Base-by-base conservation (phyloP, 2,329 filamentous ascomycete genomes). In the Fusarium armeniacum region DNA sequence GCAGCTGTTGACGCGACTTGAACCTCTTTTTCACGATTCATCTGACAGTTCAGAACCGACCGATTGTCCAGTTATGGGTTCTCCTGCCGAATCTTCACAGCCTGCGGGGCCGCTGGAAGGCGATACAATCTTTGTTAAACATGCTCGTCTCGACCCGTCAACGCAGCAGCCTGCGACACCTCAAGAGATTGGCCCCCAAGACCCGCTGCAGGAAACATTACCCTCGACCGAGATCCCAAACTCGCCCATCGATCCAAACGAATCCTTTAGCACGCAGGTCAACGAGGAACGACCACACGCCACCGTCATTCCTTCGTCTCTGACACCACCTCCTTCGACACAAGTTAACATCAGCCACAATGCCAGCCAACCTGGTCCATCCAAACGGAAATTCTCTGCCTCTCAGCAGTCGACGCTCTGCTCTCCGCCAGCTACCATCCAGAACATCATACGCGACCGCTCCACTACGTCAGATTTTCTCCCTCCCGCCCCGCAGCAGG, bases 311-410 rank as follows among this genome's bases (percentile, higher is more conserved):
- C 85, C 86, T 6, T 88, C 86, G 3, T 89, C 86, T 26, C 77
- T 87, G 53, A 88, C 87, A 4, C 87, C 86, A 5, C 87, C 86
- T 26, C 86, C 86, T 0, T 87, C 85, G 2, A 87, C 85, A 2
- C 86, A 87, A 72, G 73, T 83, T 8, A 80, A 79, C 18, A 79
- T 79, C 18, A 79, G 77, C 32, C 74, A 73, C 51, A 56, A 33
- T 36, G 40, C 51, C 11, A 76, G 49, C 43, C 67, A 68, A 28
- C 65, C 67, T 16, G 71, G 67, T 22, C 72, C 72, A 43, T 71
- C 72, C 6, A 75, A 74, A 56, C 72, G 76, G 12, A 67, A 71
- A 16, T 78, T 77, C 44, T 81, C 81, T 52, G 78, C 75, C 52
- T 83, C 84, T 3, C 85, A 87, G 59, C 81, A 81, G 52, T 82